Conservation (phyloP, 352 stramenopile genomes). For the Phytophthora brassicae region DNA sequence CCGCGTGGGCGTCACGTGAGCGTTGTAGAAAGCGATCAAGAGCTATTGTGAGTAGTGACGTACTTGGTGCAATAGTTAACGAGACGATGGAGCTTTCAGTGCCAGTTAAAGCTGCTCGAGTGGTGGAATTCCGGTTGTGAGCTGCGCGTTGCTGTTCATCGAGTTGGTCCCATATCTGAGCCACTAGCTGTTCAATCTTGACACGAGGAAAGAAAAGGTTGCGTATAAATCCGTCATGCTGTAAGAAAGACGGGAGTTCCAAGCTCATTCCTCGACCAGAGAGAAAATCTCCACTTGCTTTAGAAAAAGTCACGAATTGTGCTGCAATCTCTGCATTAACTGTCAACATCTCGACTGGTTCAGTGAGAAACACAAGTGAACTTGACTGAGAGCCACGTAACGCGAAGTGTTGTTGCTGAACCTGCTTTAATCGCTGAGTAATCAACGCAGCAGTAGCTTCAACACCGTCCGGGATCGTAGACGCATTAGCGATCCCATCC, state of each 20-base stretch:
- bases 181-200: constrained; percentile 52
- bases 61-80: background rate
- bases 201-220: constrained; percentile 49
- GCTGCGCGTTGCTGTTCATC: constrained; percentile 52
- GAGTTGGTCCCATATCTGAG: constrained; percentile 60
- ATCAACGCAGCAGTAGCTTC: constrained; percentile 13
- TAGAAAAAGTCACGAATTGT: constrained; percentile 2
- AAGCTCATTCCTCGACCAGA: constrained; percentile 29
- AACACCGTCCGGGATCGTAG: constrained; percentile 22
- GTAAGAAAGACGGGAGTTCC: constrained; percentile 57
- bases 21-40: constrained; percentile 45
- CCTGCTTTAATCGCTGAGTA: constrained; percentile 27
- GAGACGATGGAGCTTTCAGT: constrained; percentile 1
- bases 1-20: constrained; percentile 26
- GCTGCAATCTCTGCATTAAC: constrained; percentile 3
- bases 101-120: background rate
- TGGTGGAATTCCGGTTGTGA: constrained; percentile 25
- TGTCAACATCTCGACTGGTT: constrained; percentile 35
- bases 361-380: constrained; percentile 49
- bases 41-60: constrained; percentile 32
- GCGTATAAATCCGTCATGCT: constrained; percentile 59
- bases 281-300: constrained; percentile 41
- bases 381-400: background rate
- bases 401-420: constrained; percentile 28
- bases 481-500: constrained; percentile 13